phyloP scores from a whole-genome alignment of 306 rosid species.

The Quercus alba region DNA sequence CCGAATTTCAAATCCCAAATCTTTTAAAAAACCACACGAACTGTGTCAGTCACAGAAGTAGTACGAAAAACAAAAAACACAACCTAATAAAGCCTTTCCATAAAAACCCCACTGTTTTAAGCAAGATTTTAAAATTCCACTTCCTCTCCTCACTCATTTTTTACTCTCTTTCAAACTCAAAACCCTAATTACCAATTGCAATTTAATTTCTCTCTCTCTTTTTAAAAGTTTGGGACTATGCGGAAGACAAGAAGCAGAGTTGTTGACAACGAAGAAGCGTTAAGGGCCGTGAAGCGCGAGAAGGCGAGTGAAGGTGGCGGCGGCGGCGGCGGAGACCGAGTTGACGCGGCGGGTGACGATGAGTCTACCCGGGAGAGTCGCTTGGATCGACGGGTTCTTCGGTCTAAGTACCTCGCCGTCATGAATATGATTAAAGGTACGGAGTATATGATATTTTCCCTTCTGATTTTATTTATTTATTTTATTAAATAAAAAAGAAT shows the following conservation, averaged over 20 bases:
- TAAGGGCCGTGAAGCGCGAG: constrained; percentile 45
- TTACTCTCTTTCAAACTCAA: too few relatives aligned
- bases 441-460: too few relatives aligned
- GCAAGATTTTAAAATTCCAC: too few relatives aligned
- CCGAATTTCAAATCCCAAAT: too few relatives aligned
- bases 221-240: not conserved
- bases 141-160: too few relatives aligned
- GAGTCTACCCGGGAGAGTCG: constrained; percentile 18
- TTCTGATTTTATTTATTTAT: not conserved
- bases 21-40: too few relatives aligned
- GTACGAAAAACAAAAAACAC: too few relatives aligned
- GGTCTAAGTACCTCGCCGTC: constrained; percentile 57
- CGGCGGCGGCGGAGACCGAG: not conserved
- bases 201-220: too few relatives aligned
- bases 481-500: not conserved
- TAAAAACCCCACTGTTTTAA: too few relatives aligned
- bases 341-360: not conserved
- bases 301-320: not conserved
- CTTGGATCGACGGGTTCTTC: constrained; percentile 56
- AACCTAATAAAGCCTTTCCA: too few relatives aligned
- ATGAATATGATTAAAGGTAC: constrained; percentile 57
- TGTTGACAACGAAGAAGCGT: not conserved
- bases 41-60: too few relatives aligned
- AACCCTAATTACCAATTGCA: too few relatives aligned
- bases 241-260: constrained; percentile 1